Evolutionary conservation across 257 asterid genomes (phyloP).

Genomic region (Solanum dulcamara): DNA sequence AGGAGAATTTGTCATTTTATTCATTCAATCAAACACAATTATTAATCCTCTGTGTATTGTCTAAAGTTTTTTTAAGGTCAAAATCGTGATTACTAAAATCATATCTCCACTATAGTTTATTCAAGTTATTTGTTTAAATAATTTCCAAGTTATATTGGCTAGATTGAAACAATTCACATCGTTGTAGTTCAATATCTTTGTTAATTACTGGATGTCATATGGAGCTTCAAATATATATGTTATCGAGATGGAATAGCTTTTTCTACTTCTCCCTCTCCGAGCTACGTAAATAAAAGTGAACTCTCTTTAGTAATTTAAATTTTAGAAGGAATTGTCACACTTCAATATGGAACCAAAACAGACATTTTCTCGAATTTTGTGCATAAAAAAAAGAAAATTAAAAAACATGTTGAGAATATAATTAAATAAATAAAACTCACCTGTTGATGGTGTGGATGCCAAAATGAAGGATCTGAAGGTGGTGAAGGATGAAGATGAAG

Average conservation of each 20-base stretch:
- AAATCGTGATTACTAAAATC: not conserved
- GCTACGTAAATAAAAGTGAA: not conserved
- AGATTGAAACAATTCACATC: not conserved
- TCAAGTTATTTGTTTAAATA: not conserved
- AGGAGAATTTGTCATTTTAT: not conserved
- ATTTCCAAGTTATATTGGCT: not conserved
- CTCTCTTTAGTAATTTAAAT: not conserved
- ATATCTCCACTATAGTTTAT: not conserved
- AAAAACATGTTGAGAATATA: not conserved
- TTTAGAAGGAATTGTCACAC: not conserved
- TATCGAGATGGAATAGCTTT: not conserved
- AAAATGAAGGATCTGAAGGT: conserved; percentile 39
- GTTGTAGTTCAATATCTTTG: not conserved
- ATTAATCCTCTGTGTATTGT: not conserved
- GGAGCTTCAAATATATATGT: not conserved
- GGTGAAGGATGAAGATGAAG: conserved; percentile 19
- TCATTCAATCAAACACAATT: not conserved
- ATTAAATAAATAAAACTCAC: conserved; percentile 22
- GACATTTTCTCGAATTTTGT: no score
- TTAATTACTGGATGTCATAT: not conserved
- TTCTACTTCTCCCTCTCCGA: not conserved
- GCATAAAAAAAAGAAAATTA: no score
- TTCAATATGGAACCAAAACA: no score
- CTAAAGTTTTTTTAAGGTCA: not conserved
- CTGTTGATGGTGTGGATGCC: conserved; percentile 51